Conservation (phyloP, 192 early-diverging fungal genomes). For the Gryganskiella cystojenkinii region DNA sequence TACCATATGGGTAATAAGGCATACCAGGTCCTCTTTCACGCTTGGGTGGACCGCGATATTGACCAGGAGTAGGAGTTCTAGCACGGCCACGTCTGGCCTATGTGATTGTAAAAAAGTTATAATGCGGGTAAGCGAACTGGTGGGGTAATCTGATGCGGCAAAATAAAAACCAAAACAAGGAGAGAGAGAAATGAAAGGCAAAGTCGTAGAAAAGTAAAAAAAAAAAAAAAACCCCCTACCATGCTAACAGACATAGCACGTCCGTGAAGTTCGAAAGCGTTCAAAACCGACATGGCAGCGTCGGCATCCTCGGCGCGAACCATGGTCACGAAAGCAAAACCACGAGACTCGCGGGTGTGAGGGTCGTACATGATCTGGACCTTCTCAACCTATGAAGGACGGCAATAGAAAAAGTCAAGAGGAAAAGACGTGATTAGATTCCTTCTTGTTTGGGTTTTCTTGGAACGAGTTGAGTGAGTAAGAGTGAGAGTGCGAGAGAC, state of each 20-base stretch:
- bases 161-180: not conserved
- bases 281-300: slow-evolving; percentile 71
- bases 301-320: slow-evolving; percentile 72
- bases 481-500: not conserved
- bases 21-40: slow-evolving; percentile 57
- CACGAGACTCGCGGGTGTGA: slow-evolving; percentile 83
- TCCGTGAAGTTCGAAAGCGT: slow-evolving; percentile 80
- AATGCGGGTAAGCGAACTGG: too few species aligned
- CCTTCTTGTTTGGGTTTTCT: too few species aligned
- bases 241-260: slow-evolving; percentile 86
- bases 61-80: slow-evolving; percentile 82
- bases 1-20: slow-evolving; percentile 32
- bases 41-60: slow-evolving; percentile 82
- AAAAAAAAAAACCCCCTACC: slow-evolving; percentile 42
- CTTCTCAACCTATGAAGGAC: slow-evolving; percentile 64
- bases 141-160: not conserved
- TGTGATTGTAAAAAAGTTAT: not conserved
- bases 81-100: slow-evolving; percentile 77
- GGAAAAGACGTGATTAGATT: not conserved
- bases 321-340: slow-evolving; percentile 91
- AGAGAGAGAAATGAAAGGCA: not conserved
- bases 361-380: slow-evolving; percentile 84
- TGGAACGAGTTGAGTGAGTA: not conserved
- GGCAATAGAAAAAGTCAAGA: not conserved
- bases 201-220: not conserved